phyloP scores from a whole-genome alignment of 352 stramenopile genomes.

The Pythium scleroteichum region DNA sequence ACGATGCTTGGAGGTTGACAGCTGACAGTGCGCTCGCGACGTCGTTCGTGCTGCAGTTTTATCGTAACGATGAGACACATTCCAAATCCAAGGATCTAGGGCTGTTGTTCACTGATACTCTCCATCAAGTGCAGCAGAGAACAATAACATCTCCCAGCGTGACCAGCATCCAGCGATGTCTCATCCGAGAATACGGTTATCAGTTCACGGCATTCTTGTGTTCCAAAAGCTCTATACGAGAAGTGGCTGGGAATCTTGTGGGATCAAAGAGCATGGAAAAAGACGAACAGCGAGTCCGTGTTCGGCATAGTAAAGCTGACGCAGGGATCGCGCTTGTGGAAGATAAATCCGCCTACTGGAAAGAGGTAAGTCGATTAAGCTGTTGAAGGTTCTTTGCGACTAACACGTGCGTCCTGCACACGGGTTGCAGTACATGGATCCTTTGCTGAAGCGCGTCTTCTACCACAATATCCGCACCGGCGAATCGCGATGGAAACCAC shows the following conservation, averaged over 20 bases:
- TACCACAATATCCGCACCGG: conserved; percentile 76
- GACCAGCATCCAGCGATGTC: conserved; percentile 23
- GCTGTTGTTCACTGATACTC: conserved; percentile 13
- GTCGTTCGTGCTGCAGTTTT: conserved; percentile 23
- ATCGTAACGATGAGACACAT: not conserved
- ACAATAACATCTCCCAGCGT: not conserved
- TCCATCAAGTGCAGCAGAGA: conserved; percentile 10
- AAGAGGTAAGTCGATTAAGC: conserved; percentile 40
- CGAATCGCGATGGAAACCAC: conserved; percentile 61
- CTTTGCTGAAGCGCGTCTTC: conserved; percentile 42
- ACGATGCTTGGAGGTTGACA: conserved; percentile 53
- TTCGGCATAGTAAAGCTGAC: conserved; percentile 45
- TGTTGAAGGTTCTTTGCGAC: too few relatives aligned
- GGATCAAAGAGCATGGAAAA: conserved; percentile 3
- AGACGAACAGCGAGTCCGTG: conserved; percentile 38
- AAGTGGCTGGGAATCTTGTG: conserved; percentile 17
- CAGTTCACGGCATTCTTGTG: conserved; percentile 50
- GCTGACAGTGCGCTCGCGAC: conserved; percentile 54
- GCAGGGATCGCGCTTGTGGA: conserved; percentile 32
- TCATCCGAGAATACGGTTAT: conserved; percentile 51
- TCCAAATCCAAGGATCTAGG: not conserved
- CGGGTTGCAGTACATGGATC: conserved; percentile 42
- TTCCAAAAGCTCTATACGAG: conserved; percentile 49
- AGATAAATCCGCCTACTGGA: conserved; percentile 64
- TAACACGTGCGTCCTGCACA: not conserved